Base-by-base conservation (phyloP, 331 rosid genomes). In the Malus hybrid region DNA sequence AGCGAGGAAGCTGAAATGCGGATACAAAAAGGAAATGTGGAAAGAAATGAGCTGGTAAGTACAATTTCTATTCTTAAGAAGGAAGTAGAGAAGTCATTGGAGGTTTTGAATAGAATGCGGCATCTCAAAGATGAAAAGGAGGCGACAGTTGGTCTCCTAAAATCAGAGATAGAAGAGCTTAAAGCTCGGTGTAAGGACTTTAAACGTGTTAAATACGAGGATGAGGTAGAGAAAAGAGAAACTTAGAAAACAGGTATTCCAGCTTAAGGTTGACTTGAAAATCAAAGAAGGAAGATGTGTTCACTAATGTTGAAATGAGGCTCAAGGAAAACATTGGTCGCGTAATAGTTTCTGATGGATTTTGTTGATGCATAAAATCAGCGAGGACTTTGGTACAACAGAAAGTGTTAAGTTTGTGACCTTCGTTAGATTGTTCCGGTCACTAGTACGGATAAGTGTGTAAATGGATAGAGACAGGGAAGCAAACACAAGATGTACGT, bases 151-250 rank as follows among this genome's bases (percentile, higher is more conserved):
- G 22, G 22, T 22, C 22, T 22, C 22, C 22, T 22, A 22, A 22
- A 22, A 22, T 22, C 22, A 22, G 22, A 22, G 22, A 22, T 22
- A 22, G 22, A 22, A 22, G 22, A 22, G 22, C 22, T 22, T 22
- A 22, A 22, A 22, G 22, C 22, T 22, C 22, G 22, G 22, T 22
- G 22, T 22, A 22, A 22, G 22, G 22, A 22, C 22, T 22, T 22
- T 22, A 22, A 22, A 22, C 22, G 22, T 22, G 22, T 22, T 22
- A 22, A 0, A 22, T 22, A 77, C 86, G 71, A 90, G 79, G 96
- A 90, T 27, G 95, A 87, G 77, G 82, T 69, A 34, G 98, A 90
- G 90, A 93, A 86, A 75, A 22, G 93, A 80, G 77, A 86, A 88
- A 71, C 87, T 94, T 28, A 82, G 82, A 75, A 87, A 85, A 71